Percentiles rank a stretch among this genome's conserved stretches.
Evolutionary conservation across 495 filamentous ascomycete species (phyloP).

Genomic region (Aspergillus baeticus): DNA sequence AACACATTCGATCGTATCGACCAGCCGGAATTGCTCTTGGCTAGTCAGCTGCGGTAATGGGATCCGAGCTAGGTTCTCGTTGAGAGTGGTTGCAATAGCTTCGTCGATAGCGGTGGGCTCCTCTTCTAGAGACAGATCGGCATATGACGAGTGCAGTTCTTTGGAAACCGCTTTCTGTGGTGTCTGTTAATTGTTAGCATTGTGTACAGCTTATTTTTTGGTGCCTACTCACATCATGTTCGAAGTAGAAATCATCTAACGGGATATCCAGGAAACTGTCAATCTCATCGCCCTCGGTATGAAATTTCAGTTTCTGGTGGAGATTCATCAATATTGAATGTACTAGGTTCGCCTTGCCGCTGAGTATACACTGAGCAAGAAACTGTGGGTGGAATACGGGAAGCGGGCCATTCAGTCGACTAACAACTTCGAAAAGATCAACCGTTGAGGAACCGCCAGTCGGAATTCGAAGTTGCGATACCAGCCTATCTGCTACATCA

Average conservation of each 20-base stretch:
- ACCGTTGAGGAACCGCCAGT: conserved; percentile 45
- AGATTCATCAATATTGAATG: conserved; percentile 73
- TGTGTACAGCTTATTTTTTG: not conserved
- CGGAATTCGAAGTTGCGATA: conserved; percentile 64
- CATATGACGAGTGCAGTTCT: conserved; percentile 53
- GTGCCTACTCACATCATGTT: conserved; percentile 40
- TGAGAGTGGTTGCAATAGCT: conserved; percentile 66
- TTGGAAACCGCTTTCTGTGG: conserved; percentile 43
- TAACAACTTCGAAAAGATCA: conserved; percentile 79
- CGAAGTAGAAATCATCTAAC: conserved; percentile 67
- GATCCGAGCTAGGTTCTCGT: conserved; percentile 72
- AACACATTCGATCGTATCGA: conserved; percentile 84
- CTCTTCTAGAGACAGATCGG: conserved; percentile 57
- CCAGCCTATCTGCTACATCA: conserved; percentile 59
- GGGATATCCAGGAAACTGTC: conserved; percentile 77
- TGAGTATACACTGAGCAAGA: conserved; percentile 81
- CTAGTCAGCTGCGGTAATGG: conserved; percentile 81
- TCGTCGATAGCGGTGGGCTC: conserved; percentile 68
- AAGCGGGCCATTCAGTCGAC: conserved; percentile 79
- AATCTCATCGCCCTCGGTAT: conserved; percentile 76
- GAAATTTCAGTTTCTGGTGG: conserved; percentile 78
- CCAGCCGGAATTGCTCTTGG: conserved; percentile 85
- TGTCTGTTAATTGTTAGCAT: conserved; percentile 34
- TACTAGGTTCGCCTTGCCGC: conserved; percentile 72
- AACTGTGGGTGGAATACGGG: conserved; percentile 95